Conservation (phyloP, 2,329 filamentous ascomycete species). For the Colletotrichum echinochloae region DNA sequence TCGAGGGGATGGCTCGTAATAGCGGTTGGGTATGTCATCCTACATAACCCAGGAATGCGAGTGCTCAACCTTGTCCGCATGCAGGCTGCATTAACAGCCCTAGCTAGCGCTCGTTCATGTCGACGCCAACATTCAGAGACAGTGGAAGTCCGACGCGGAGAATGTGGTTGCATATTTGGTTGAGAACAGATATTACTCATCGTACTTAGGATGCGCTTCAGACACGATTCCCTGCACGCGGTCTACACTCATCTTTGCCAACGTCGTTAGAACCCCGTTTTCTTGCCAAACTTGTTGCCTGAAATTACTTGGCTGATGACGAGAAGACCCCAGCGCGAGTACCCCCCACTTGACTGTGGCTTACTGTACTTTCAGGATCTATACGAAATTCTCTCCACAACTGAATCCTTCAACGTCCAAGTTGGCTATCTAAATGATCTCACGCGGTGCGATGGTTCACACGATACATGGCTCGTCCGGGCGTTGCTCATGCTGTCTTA, state of each 20-base stretch:
- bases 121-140: background rate
- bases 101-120: background rate
- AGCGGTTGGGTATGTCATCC: conserved; percentile 3
- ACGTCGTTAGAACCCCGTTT: background rate
- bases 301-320: background rate
- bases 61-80: background rate
- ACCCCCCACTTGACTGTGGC: background rate
- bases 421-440: background rate
- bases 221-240: background rate
- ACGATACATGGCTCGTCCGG: background rate
- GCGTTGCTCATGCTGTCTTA: background rate
- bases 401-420: background rate
- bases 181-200: background rate
- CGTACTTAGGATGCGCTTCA: background rate
- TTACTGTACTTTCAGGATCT: background rate
- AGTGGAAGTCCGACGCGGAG: conserved; percentile 7
- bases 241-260: background rate
- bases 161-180: background rate
- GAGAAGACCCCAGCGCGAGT: background rate
- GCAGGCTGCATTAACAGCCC: conserved; percentile 6
- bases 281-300: background rate
- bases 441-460: background rate
- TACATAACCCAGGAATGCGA: background rate
- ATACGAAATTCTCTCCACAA: background rate
- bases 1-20: conserved; percentile 1